Evolutionary conservation across 2,329 filamentous ascomycete genomes (phyloP).

Genomic region (Cercospora janseana): DNA sequence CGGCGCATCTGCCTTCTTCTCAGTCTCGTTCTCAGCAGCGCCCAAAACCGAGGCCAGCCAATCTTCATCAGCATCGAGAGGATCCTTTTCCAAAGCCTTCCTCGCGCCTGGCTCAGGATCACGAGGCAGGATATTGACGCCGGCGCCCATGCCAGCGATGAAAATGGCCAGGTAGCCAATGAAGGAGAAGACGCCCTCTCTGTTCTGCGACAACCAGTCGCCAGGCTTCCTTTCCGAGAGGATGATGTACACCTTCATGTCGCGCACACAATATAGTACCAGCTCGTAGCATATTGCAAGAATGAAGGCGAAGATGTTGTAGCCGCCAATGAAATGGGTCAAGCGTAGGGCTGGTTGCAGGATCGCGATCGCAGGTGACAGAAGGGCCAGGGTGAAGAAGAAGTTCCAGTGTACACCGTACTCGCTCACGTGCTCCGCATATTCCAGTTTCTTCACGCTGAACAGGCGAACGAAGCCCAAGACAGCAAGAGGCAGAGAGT

Average conservation of each 20-base stretch:
- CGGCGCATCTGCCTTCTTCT: slow-evolving; percentile 19
- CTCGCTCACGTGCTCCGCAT: slow-evolving; percentile 94
- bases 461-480: slow-evolving; percentile 78
- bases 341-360: slow-evolving; percentile 70
- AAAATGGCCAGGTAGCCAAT: slow-evolving; percentile 93
- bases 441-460: slow-evolving; percentile 90
- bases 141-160: slow-evolving; percentile 79
- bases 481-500: slow-evolving; percentile 77
- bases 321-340: slow-evolving; percentile 61
- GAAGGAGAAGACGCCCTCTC: slow-evolving; percentile 95
- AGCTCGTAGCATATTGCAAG: slow-evolving; percentile 71
- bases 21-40: slow-evolving; percentile 21
- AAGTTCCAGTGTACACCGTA: slow-evolving; percentile 99
- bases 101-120: slow-evolving; percentile 31
- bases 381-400: slow-evolving; percentile 89
- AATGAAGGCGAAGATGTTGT: slow-evolving; percentile 69
- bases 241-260: slow-evolving; percentile 79
- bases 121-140: slow-evolving; percentile 72
- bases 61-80: slow-evolving; percentile 38
- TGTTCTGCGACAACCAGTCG: slow-evolving; percentile 80
- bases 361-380: slow-evolving; percentile 84
- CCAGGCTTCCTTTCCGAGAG: slow-evolving; percentile 66
- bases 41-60: slow-evolving; percentile 40
- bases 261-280: slow-evolving; percentile 66
- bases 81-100: slow-evolving; percentile 23